phyloP scores from a whole-genome alignment of 164 flowering plant genomes.

The Piper longum region DNA sequence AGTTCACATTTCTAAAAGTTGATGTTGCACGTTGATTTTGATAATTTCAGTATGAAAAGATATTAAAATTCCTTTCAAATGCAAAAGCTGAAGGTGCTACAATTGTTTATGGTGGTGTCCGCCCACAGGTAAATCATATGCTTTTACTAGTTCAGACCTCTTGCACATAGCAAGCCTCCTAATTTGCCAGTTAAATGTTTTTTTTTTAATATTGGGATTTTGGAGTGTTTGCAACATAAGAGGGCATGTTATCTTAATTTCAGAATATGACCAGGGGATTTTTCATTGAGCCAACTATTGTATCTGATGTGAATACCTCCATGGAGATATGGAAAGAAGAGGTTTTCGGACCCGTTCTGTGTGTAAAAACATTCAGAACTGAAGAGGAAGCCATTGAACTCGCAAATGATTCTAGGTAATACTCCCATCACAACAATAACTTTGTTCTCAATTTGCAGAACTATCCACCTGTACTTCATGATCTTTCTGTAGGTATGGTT shows the following conservation, averaged over 20 bases:
- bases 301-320: constrained; percentile 64
- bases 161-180: too few relatives aligned
- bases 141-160: too few relatives aligned
- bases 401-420: constrained; percentile 77
- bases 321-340: constrained; percentile 35
- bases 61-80: constrained; percentile 56
- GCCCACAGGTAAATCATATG: constrained; percentile 50
- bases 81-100: constrained; percentile 96
- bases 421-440: neutral
- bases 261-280: constrained; percentile 86
- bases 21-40: neutral
- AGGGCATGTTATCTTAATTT: constrained; percentile 1
- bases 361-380: constrained; percentile 71
- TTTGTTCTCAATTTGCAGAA: too few relatives aligned
- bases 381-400: constrained; percentile 93
- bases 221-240: too few relatives aligned
- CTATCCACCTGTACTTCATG: neutral
- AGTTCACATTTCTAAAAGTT: too few relatives aligned
- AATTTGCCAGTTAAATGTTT: too few relatives aligned
- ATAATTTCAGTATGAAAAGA: constrained; percentile 70
- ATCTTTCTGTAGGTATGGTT: constrained; percentile 47
- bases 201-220: too few relatives aligned
- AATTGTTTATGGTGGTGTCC: constrained; percentile 63
- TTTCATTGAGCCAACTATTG: constrained; percentile 71
- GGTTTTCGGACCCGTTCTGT: constrained; percentile 86